Evolutionary conservation across 176 grass and related monocot species (phyloP).

Genomic region (Calamus simplicifolius): DNA sequence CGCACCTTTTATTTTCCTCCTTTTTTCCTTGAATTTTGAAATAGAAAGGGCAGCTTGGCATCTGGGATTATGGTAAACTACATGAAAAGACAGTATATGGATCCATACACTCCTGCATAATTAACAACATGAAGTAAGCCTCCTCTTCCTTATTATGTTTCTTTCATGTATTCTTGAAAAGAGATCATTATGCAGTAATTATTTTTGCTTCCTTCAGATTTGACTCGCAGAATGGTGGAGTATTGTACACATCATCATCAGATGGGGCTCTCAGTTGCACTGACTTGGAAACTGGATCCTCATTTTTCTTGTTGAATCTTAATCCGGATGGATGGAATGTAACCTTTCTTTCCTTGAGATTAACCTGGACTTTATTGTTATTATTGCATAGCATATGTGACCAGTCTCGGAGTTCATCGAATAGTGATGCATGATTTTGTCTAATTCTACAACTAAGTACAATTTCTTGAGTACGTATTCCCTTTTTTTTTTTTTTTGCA

Average conservation of each 20-base stretch:
- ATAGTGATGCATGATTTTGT: background rate
- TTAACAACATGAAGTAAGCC: slow-evolving; percentile 89
- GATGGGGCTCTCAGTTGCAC: slow-evolving; percentile 83
- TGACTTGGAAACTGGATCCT: slow-evolving; percentile 72
- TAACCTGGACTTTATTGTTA: background rate
- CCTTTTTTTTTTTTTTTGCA: too few relatives aligned
- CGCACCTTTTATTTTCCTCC: background rate
- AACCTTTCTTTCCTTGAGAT: slow-evolving; percentile 6
- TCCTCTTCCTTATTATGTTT: slow-evolving; percentile 5
- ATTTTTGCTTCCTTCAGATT: slow-evolving; percentile 35
- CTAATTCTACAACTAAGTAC: too few relatives aligned
- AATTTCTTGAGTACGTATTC: too few relatives aligned
- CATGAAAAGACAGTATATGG: slow-evolving; percentile 81
- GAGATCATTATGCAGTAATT: too few relatives aligned
- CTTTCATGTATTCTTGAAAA: too few relatives aligned
- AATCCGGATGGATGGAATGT: slow-evolving; percentile 95
- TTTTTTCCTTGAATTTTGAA: background rate
- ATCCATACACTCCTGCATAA: slow-evolving; percentile 75
- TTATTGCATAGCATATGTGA: background rate
- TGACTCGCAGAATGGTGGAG: slow-evolving; percentile 48
- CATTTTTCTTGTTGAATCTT: slow-evolving; percentile 60
- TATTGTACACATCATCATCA: slow-evolving; percentile 82
- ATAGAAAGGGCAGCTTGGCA: slow-evolving; percentile 83
- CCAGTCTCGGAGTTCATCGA: too few relatives aligned
- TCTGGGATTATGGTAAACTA: slow-evolving; percentile 90